These are phyloP conservation scores for Phaeophleospora eucalypticola DNA, from an alignment of 2,329 filamentous ascomycete species.

Conservation along the genomic window DNA sequence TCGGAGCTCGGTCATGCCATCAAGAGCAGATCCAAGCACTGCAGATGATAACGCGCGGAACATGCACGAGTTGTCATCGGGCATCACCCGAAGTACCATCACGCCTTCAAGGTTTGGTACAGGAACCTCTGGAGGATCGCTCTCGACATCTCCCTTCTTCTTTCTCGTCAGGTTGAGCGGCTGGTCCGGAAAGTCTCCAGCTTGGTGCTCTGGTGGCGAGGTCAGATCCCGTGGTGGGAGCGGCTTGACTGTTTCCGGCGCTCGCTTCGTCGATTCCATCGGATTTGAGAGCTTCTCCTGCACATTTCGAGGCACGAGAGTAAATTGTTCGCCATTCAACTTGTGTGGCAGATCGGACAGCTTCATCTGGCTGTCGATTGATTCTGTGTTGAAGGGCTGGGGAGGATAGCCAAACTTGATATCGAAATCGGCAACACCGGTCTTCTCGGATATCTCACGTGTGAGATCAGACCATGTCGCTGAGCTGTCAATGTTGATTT, in stretches of 20 bases:
- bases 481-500: slow-evolving; percentile 63
- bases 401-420: slow-evolving; percentile 85
- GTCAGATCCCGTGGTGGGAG: slow-evolving; percentile 23
- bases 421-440: slow-evolving; percentile 62
- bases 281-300: slow-evolving; percentile 34
- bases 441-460: slow-evolving; percentile 58
- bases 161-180: slow-evolving; percentile 40
- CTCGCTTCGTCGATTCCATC: slow-evolving; percentile 22
- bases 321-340: slow-evolving; percentile 65
- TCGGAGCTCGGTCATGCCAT: slow-evolving; percentile 68
- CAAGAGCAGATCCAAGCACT: slow-evolving; percentile 60
- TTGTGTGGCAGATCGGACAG: slow-evolving; percentile 57
- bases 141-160: slow-evolving; percentile 43
- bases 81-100: slow-evolving; percentile 83
- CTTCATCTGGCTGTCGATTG: slow-evolving; percentile 46
- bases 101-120: slow-evolving; percentile 55
- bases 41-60: slow-evolving; percentile 84
- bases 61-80: slow-evolving; percentile 91
- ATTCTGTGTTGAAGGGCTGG: slow-evolving; percentile 60
- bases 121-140: slow-evolving; percentile 59
- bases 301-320: slow-evolving; percentile 51
- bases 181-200: slow-evolving; percentile 26
- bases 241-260: slow-evolving; percentile 20
- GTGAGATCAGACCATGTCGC: slow-evolving; percentile 63
- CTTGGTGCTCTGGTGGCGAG: slow-evolving; percentile 25